Evolutionary conservation across 2,329 filamentous ascomycete genomes (phyloP).

Genomic region (Scolecobasidium constrictum): DNA sequence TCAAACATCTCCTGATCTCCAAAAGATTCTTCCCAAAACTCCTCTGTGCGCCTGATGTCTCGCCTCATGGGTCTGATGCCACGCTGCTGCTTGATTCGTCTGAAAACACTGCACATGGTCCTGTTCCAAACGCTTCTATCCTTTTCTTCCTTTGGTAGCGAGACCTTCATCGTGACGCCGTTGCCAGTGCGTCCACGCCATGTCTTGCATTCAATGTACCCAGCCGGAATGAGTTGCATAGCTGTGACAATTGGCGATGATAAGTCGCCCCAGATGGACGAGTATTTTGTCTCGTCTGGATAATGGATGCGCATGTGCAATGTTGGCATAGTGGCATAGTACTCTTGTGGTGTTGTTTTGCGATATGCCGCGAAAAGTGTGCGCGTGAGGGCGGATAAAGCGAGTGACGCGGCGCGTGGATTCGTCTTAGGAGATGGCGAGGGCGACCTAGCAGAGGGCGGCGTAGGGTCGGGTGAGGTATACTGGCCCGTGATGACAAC

Average conservation of each 20-base stretch:
- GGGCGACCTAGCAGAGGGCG: neutral
- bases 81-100: neutral
- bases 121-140: slow-evolving; percentile 2
- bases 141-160: neutral
- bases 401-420: neutral
- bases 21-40: slow-evolving; percentile 1
- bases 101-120: neutral
- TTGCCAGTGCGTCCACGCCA: neutral
- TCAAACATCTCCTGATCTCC: slow-evolving; percentile 3
- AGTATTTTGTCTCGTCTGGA: slow-evolving; percentile 1
- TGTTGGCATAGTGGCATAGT: slow-evolving; percentile 3
- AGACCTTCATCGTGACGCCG: neutral
- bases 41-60: neutral
- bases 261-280: slow-evolving; percentile 1
- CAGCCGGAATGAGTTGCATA: neutral
- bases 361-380: neutral
- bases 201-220: slow-evolving; percentile 1
- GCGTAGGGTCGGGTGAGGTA: neutral
- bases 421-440: neutral
- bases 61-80: neutral
- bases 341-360: neutral
- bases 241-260: slow-evolving; percentile 1
- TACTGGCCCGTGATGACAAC: slow-evolving; percentile 6
- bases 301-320: slow-evolving; percentile 7
- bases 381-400: neutral